These are phyloP conservation scores for Inonotus hispidus DNA, from an alignment of 1,284 basidiomycete species.

Conservation along the genomic window DNA sequence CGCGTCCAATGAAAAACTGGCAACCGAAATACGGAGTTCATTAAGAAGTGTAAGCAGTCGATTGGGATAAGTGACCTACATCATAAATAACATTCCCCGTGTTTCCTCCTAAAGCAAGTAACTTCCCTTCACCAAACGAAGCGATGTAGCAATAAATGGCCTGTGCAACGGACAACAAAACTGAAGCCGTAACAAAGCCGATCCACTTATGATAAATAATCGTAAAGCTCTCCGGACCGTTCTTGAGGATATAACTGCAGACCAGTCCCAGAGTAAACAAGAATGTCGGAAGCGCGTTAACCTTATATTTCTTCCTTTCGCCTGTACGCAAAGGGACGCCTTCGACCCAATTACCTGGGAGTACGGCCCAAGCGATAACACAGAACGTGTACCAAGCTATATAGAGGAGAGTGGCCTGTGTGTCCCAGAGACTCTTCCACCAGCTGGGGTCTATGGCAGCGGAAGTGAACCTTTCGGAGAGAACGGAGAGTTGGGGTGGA, in stretches of 20 bases:
- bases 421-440: conserved; percentile 79
- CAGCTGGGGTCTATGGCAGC: conserved; percentile 49
- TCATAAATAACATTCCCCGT: conserved; percentile 87
- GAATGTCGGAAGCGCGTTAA: conserved; percentile 91
- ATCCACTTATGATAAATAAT: conserved; percentile 92
- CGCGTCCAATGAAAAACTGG: conserved; percentile 69
- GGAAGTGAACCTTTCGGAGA: conserved; percentile 39
- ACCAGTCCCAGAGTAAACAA: conserved; percentile 72
- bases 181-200: conserved; percentile 80
- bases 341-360: conserved; percentile 85
- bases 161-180: conserved; percentile 77
- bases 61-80: conserved; percentile 59
- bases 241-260: conserved; percentile 62
- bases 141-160: conserved; percentile 67
- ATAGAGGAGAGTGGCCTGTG: conserved; percentile 72
- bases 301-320: conserved; percentile 80
- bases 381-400: conserved; percentile 88
- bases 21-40: no score
- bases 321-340: conserved; percentile 81
- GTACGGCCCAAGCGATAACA: conserved; percentile 74
- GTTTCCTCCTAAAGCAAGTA: conserved; percentile 92
- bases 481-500: conserved; percentile 47
- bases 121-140: conserved; percentile 63
- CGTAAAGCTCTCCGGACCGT: conserved; percentile 78
- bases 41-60: background rate